Base-by-base conservation (phyloP, 2,329 filamentous ascomycete species). In the Magnaporthiopsis incrustans region DNA sequence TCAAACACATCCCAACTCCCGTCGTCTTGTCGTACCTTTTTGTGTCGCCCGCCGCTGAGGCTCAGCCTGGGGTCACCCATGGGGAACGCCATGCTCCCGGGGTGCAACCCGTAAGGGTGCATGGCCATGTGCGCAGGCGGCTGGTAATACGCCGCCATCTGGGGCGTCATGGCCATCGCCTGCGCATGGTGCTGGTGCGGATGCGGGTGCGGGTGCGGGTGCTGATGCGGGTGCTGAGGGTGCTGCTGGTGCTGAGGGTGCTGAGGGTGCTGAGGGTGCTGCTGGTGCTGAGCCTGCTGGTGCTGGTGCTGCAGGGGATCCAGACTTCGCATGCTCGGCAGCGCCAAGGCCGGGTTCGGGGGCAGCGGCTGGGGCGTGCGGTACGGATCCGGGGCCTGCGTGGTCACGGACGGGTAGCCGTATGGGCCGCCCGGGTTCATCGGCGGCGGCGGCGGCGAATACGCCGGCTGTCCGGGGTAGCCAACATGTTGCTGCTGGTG, bases 31-130 rank as follows among this genome's bases (percentile, higher is more conserved):
- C 76, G 64, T 78, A 85, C 83, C 82, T 85, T 86, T 69, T 85
- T 86, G 57, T 83, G 81, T 26, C 82, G 80, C 62, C 80, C 78
- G 59, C 78, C 76, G 57, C 78, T 77, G 60, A 82, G 67, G 60
- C 82, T 72, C 62, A 76, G 74, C 60, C 81, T 77, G 44, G 81
- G 79, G 64, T 84, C 82, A 62, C 78, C 67, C 57, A 70, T 78
- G 10, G 77, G 75, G 38, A 44, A 78, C 73, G 68, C 82, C 76
- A 67, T 76, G 73, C 68, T 81, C 78, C 14, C 73, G 38, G 15
- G 38, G 32, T 77, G 74, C 63, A 84, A 71, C n/a, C 76, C 76
- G 66, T 83, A 79, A 11, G 76, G 69, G 64, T 75, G 76, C 74
- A 76, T 68, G 67, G 72, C 67, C 56, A 57, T 26, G 56, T 25